Base-by-base conservation (phyloP, 495 filamentous ascomycete species). In the Lophiostoma macrostomum region DNA sequence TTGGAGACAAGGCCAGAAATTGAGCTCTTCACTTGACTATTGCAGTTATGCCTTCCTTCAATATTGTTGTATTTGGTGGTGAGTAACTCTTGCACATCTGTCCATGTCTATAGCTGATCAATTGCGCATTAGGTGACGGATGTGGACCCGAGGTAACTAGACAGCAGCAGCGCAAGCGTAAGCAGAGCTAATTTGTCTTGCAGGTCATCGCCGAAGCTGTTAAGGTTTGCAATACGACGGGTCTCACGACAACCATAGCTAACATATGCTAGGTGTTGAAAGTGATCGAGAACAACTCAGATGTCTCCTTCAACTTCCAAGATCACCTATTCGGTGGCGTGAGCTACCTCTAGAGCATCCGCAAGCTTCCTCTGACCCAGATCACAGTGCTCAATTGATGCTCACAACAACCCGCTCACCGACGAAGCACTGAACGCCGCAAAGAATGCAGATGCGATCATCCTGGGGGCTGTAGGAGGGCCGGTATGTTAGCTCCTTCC, bases 401-500 rank as follows among this genome's bases (percentile, higher is more conserved):
- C 80, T 7, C 84, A 82, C 60, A 85, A 85, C 47, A 75, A 73
- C 6, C 83, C 93, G 14, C 76, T 97, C 47, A 93, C 91, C 34
- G 87, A 91, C 53, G 80, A 84, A 58, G 90, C 93, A 55, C 84
- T 98, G 56, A 70, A 71, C 7, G 91, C 90, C 11, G 91, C 91
- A 55, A 94, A 95, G 74, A 74, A 79, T 36, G 91, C 94, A 44
- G 90, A 97, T 68, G 93, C 91, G 27, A 84, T 97, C 46, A 80
- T 98, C 49, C 81, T 98, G 27, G 93, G 93, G 48, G 93, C 93
- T 53, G 95, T 98, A 64, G 93, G 93, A 60, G 93, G 93, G 32
- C 93, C 93, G 13, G 82, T 86, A 81, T 43, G 76, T 71, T 39
- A 20, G 28, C 42, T 22, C 30, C 30, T 22, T 25, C 34, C n/a